Base-by-base conservation (phyloP, 768 basidiomycete species). In the Xerocomellus amylosporus region DNA sequence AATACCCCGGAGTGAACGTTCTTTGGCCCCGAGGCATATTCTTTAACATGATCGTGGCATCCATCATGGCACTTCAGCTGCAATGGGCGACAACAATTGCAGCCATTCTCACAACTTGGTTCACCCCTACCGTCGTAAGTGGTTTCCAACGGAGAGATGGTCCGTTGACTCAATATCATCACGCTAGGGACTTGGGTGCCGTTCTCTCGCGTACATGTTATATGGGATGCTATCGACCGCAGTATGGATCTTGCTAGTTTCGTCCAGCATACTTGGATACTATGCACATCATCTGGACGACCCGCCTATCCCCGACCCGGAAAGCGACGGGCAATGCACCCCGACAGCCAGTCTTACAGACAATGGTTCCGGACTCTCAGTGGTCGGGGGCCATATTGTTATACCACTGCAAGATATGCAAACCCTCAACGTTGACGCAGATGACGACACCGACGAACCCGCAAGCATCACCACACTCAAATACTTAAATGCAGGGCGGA, bases 51-150 rank as follows among this genome's bases (percentile, higher is more conserved):
- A 9, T 64, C 15, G 36, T 71, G 14, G 72, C 73, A n/a, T 69
- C 72, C 2, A 1, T 65, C 10, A 60, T 69, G 39, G 51, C 72
- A 8, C 34, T 75, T n/a, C 53, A 51, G 10, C 26, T 74, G 19
- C 73, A 74, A 49, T 74, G 70, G 74, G 66, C 59, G 0, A 71
- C 73, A 7, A 64, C 66, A 3, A 37, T 54, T 0, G 65, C 71
- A 12, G 72, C 73, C 1, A 3, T 73, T 31, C 39, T 72, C 4
- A 58, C 60, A 12, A 59, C 61, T 10, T 67, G 61, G 58, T 69
- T 55, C 26, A 73, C 71, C 0, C 73, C 73, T 8, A 75, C 73
- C 1, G 55, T 55, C 3, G 65, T 64, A 33, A 49, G 62, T 60
- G 7, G 13, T 19, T 50, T 37, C 14, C 6, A 2, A 10, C 1